Conservation (phyloP, 2,329 filamentous ascomycete genomes). For the Albophoma yamanashiensis region DNA sequence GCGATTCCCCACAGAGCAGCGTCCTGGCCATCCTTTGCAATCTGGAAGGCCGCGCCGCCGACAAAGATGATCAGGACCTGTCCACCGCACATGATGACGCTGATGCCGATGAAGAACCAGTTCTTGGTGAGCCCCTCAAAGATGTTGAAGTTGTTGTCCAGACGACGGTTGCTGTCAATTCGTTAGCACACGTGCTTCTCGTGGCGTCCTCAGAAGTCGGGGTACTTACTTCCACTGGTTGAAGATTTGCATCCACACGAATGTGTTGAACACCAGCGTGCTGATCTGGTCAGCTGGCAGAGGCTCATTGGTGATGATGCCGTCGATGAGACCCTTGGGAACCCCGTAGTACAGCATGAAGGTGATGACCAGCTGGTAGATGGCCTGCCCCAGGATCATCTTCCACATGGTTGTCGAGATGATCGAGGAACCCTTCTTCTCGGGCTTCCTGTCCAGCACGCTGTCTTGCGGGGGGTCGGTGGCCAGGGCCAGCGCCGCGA, state of each 20-base stretch:
- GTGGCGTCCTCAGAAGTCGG: background rate
- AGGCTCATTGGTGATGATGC: slow-evolving; percentile 38
- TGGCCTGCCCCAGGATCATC: slow-evolving; percentile 90
- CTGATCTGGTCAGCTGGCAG: slow-evolving; percentile 40
- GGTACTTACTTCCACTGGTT: slow-evolving; percentile 82
- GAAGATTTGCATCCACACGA: slow-evolving; percentile 99
- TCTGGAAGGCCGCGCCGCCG: slow-evolving; percentile 71
- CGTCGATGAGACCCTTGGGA: slow-evolving; percentile 23
- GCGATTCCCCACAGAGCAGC: slow-evolving; percentile 79
- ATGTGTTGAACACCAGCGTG: slow-evolving; percentile 92
- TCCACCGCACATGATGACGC: slow-evolving; percentile 75
- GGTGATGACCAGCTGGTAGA: slow-evolving; percentile 75
- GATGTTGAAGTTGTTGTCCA: slow-evolving; percentile 93
- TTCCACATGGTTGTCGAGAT: slow-evolving; percentile 97
- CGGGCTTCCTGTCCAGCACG: slow-evolving; percentile 66
- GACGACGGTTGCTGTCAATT: slow-evolving; percentile 60
- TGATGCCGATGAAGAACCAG: slow-evolving; percentile 82
- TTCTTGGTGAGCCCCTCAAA: slow-evolving; percentile 82
- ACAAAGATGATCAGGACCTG: slow-evolving; percentile 87
- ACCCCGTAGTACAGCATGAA: slow-evolving; percentile 74
- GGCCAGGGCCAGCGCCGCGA: slow-evolving; percentile 78
- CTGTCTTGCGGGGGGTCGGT: slow-evolving; percentile 81
- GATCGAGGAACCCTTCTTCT: slow-evolving; percentile 44
- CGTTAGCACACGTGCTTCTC: slow-evolving; percentile 6
- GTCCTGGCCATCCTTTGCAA: slow-evolving; percentile 43